Evolutionary conservation across 352 stramenopile genomes (phyloP).

Genomic region (Pilasporangium apinafurcum): DNA sequence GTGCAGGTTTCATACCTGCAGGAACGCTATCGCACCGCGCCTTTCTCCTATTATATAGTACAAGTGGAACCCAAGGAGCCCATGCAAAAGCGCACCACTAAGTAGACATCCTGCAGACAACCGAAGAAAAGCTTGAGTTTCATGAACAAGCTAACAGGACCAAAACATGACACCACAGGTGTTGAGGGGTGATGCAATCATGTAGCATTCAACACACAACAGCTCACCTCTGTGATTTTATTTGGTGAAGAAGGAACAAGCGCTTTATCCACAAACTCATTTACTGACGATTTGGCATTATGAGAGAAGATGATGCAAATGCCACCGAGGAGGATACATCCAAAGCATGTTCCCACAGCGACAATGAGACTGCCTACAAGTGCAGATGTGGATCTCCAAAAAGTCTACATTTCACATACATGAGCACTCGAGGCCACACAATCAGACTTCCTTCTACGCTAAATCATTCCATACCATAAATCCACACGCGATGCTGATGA

Average conservation of each 20-base stretch:
- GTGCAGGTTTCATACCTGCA: slow-evolving; percentile 28
- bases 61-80: slow-evolving; percentile 36
- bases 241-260: slow-evolving; percentile 19
- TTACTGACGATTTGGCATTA: slow-evolving; percentile 33
- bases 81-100: slow-evolving; percentile 20
- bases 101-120: slow-evolving; percentile 30
- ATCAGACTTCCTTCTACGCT: background rate
- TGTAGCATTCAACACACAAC: no score
- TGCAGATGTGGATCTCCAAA: slow-evolving; percentile 42
- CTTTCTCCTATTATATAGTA: slow-evolving; percentile 42
- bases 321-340: slow-evolving; percentile 38
- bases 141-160: slow-evolving; percentile 22
- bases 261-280: slow-evolving; percentile 44
- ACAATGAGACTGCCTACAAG: slow-evolving; percentile 51
- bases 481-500: slow-evolving; percentile 33
- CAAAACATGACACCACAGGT: background rate
- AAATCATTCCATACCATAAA: slow-evolving; percentile 42
- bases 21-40: slow-evolving; percentile 43
- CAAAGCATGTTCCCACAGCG: slow-evolving; percentile 36
- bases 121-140: slow-evolving; percentile 32
- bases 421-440: background rate
- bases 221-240: slow-evolving; percentile 30
- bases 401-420: slow-evolving; percentile 13
- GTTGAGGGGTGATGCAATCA: background rate
- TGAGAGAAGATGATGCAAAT: slow-evolving; percentile 51